Evolutionary conservation across 352 stramenopile species (phyloP), one percentile per base, ranked within the genome.

Genomic region (Thalassiosira ordinaria): DNA sequence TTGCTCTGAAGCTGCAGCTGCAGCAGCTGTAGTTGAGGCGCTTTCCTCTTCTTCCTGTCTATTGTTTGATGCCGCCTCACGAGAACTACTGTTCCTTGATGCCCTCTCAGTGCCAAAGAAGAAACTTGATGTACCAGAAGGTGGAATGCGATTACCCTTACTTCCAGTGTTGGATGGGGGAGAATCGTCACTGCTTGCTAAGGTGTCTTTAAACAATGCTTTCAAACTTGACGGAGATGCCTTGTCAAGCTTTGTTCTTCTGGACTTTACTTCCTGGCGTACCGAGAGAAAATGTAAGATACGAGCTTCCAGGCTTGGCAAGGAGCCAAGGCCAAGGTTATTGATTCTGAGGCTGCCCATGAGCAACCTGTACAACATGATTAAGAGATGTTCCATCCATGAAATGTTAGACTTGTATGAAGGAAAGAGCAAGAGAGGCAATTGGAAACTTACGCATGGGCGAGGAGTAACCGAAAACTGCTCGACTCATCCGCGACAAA

Each of bases 271-370:
- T 31, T 27, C 52, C 11, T 64, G 63, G 53, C 66, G 49, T 26
- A 82, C 44, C 35, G 68, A 74, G 6, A 81, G 24, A 61, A 89
- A 65, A 70, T 86, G 78, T 53, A 60, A 82, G 22, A 81, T 16
- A 41, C 71, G 69, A 27, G 78, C 78, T 66, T 89, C 82, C 47
- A 70, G 55, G 20, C 29, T 74, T 41, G 82, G 67, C 51, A 89
- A 70, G 14, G 65, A 79, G 29, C 62, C 79, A n/a, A 88, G 55
- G 22, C 70, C 22, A 51, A 27, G 11, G 59, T 56, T 65, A 9
- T 47, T 56, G 33, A 47, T 77, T 29, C 60, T 47, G 4, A 75
- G 14, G 51, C 46, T 73, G 52, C 52, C 76, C 47, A 84, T 57
- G 33, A 67, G 29, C 39, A 87, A 70, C 41, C 59, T 67, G 20